Evolutionary conservation across 768 basidiomycete species (phyloP), one percentile per base, ranked within the genome.

Genomic region (Psilocybe tampanensis): DNA sequence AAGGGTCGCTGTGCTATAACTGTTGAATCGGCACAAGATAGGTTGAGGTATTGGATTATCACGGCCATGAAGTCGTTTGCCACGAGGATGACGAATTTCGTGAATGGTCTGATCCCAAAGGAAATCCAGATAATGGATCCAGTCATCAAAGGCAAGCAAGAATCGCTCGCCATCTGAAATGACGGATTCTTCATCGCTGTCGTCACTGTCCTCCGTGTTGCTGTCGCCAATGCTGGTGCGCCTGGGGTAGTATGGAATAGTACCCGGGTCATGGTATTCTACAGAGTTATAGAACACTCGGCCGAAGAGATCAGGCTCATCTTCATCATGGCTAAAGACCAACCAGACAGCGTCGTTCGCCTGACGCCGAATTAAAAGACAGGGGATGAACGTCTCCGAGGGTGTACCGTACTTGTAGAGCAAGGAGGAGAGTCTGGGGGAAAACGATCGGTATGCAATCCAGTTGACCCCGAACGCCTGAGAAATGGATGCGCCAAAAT

Each of bases 291-390:
- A 5, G n/a, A 15, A 47, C 8, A 52, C 51, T 2, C 39, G 41
- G 23, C 51, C 51, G 24, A 52, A 43, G 8, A 52, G 39, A 3
- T 54, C 13, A 19, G 47, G 36, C 12, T 56, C 47, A 24, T 47
- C 18, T 22, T 43, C n/a, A 5, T 29, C 29, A n/a, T n/a, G n/a
- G 9, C 39, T 39, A n/a, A 49, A 50, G 12, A 56, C 26, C 2
- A 50, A 36, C 55, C 47, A 56, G 3, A 11, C 23, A 11, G 39
- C 49, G 8, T 13, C 12, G 26, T 22, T 2, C 2, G 12, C 7
- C 7, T 1, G 1, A 13, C 48, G 19, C 47, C 36, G 47, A 21
- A 54, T n/a, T 11, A 54, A 43, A 36, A 54, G 44, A 2, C 24
- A 44, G 5, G 54, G 54, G 9, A 55, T 32, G 34, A 47, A 55